phyloP scores from a whole-genome alignment of 2,329 filamentous ascomycete species.

The Fusarium austroafricanum region DNA sequence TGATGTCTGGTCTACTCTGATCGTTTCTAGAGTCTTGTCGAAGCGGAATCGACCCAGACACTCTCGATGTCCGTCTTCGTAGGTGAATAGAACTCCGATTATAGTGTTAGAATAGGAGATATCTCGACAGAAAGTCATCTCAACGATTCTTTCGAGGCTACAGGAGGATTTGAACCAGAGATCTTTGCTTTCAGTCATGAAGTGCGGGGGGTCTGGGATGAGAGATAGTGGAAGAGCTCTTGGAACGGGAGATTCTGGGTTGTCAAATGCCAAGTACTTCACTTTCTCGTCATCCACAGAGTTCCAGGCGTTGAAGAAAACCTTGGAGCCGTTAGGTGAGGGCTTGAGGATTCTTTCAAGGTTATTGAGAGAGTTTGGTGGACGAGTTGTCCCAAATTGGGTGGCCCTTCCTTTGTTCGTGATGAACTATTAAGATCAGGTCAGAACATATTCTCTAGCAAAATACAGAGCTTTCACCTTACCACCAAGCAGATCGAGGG shows the following conservation, averaged over 20 bases:
- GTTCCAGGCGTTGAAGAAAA: neutral
- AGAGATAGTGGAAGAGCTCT: neutral
- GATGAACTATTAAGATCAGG: neutral
- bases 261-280: neutral
- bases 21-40: neutral
- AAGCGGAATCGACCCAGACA: neutral
- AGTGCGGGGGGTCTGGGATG: neutral
- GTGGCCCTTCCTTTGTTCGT: neutral
- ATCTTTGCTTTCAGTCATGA: neutral
- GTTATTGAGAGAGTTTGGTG: neutral
- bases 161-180: neutral
- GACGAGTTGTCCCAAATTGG: neutral
- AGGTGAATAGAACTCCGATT: neutral
- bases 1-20: neutral
- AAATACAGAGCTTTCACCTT: neutral
- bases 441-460: neutral
- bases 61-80: neutral
- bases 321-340: neutral
- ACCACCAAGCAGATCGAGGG: neutral
- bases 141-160: neutral
- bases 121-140: neutral
- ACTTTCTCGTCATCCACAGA: neutral
- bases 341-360: neutral
- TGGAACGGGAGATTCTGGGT: neutral
- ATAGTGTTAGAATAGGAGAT: neutral